phyloP scores from a whole-genome alignment of 768 basidiomycete species.

The Termitomyces titanicus region DNA sequence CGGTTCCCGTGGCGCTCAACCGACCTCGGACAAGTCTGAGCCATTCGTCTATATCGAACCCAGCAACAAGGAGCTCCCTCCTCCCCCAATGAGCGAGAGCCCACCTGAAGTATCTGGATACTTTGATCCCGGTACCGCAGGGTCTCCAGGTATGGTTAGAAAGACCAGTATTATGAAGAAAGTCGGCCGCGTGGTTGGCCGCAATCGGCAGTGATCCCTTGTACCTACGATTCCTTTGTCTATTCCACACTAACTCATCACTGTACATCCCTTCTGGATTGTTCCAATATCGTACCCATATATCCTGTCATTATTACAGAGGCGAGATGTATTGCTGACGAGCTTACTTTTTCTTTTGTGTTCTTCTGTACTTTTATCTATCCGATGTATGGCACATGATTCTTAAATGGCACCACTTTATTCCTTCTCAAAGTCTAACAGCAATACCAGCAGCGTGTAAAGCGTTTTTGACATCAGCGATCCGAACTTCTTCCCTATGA shows the following conservation, averaged over 20 bases:
- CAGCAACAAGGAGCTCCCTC: slow-evolving; percentile 55
- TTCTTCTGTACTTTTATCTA: not conserved
- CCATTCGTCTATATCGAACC: slow-evolving; percentile 66
- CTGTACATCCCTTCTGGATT: slow-evolving; percentile 13
- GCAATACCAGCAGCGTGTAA: slow-evolving; percentile 47
- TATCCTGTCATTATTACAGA: slow-evolving; percentile 2
- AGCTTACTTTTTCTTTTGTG: not conserved
- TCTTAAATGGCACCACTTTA: not conserved
- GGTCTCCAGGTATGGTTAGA: slow-evolving; percentile 53
- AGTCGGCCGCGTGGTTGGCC: slow-evolving; percentile 68
- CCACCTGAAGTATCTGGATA: slow-evolving; percentile 39
- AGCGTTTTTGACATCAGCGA: slow-evolving; percentile 72
- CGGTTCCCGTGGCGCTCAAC: slow-evolving; percentile 20
- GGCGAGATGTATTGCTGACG: slow-evolving; percentile 13
- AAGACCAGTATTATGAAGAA: slow-evolving; percentile 81
- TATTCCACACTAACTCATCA: slow-evolving; percentile 15
- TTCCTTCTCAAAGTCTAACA: slow-evolving; percentile 25
- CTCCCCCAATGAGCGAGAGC: slow-evolving; percentile 30
- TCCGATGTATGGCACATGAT: slow-evolving; percentile 4
- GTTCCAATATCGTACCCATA: slow-evolving; percentile 17
- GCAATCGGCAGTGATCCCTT: slow-evolving; percentile 33
- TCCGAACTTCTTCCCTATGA: slow-evolving; percentile 84
- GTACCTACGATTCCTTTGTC: not conserved
- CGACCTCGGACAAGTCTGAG: slow-evolving; percentile 41
- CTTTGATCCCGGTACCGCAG: slow-evolving; percentile 38